Base-by-base conservation (phyloP, 2,329 filamentous ascomycete genomes). In the Ophiostoma angusticollis region DNA sequence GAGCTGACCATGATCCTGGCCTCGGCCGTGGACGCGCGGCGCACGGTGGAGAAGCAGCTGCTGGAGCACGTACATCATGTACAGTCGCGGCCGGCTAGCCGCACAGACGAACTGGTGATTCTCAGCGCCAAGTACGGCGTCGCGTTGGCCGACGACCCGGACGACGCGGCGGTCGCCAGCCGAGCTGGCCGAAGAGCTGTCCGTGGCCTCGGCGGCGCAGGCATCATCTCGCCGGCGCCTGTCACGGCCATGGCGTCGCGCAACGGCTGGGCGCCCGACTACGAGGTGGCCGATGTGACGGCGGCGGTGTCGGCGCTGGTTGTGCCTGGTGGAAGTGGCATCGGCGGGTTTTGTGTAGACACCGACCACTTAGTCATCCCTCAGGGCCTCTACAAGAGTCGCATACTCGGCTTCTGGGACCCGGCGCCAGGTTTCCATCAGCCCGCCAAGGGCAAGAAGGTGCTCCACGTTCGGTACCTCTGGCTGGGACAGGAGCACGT, bases 321-420 rank as follows among this genome's bases (percentile, higher is more conserved):
- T 24, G 40, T 45, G 9, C 9, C 37, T 2, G 31, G 21, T 9
- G 38, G 37, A 21, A 37, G 35, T 19, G 56, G 62, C 3, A 56
- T 57, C 5, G 43, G 37, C 8, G 41, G 31, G 8, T n/a, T n/a
- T n/a, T n/a, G n/a, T n/a, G 22, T 14, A 12, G 35, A 39, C 37
- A 24, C 24, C 24, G 45, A 44, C 24, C 21, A 33, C 9, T 43
- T 68, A 11, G 40, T 50, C 4, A 63, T 67, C 25, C 63, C 64
- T 1, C 39, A 40, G 3, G 61, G 63, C 0, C 49, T 68, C 37
- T 49, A 57, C 36, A 67, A 68, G 55, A 59, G 57, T 31, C 55
- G 59, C 25, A 47, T 71, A 21, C 54, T 66, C 0, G 67, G 67
- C 1, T 70, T 71, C 49, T 70, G 66, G 62, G 67, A 71, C 40